Conservation (phyloP, 306 rosid species). For the Senna siamea region DNA sequence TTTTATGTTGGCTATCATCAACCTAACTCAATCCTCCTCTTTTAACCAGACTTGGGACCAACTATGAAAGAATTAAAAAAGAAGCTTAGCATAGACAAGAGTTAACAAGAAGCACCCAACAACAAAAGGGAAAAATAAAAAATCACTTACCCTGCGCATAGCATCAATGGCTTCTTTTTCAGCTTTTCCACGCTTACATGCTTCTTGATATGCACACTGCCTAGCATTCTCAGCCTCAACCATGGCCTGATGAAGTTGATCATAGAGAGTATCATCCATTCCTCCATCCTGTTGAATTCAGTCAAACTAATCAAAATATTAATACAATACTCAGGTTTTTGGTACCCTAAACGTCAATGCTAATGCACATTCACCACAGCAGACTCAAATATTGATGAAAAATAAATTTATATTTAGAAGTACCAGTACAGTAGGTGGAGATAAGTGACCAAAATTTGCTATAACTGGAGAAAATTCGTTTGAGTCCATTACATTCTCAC, state of each 20-base stretch:
- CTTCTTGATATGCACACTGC: conserved; percentile 68
- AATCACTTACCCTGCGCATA: conserved; percentile 61
- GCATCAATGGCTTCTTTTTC: conserved; percentile 82
- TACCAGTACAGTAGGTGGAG: conserved; percentile 75
- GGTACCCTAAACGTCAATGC: not conserved
- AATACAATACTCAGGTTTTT: not conserved
- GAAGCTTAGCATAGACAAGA: too few relatives aligned
- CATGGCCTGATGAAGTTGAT: conserved; percentile 70
- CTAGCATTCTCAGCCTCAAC: conserved; percentile 74
- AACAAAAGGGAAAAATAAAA: too few relatives aligned
- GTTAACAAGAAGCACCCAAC: too few relatives aligned
- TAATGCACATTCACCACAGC: not conserved
- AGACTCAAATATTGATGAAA: conserved; percentile 28
- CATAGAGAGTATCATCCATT: conserved; percentile 57
- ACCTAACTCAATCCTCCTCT: too few relatives aligned
- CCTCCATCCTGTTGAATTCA: conserved; percentile 74
- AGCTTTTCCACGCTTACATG: conserved; percentile 69
- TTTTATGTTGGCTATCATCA: too few relatives aligned
- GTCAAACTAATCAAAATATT: conserved; percentile 29
- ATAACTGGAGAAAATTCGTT: conserved; percentile 33
- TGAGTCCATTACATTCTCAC: conserved; percentile 47
- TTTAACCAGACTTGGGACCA: too few relatives aligned
- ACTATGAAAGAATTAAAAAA: too few relatives aligned
- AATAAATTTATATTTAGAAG: conserved; percentile 1
- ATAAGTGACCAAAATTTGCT: conserved; percentile 48